Conservation (phyloP, 106 monocot genomes). For the Phalaenopsis equestris region DNA sequence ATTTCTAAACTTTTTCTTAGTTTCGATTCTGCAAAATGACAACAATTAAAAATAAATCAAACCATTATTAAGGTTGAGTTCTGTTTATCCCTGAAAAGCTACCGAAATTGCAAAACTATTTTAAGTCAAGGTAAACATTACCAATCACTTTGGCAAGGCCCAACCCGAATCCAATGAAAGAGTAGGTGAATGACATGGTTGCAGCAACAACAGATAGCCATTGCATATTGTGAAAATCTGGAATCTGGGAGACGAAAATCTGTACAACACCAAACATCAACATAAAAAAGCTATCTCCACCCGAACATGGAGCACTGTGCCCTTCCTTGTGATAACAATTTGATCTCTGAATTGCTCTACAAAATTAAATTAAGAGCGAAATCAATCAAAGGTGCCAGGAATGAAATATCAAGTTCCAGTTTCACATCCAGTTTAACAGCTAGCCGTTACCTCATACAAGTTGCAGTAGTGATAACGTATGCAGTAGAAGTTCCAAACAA, state of each 20-base stretch:
- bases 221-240: conserved; percentile 75
- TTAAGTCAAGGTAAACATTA: conserved; percentile 8
- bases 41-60: neutral
- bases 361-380: neutral
- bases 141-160: conserved; percentile 82
- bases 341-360: conserved; percentile 58
- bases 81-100: neutral
- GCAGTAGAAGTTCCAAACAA: conserved; percentile 44
- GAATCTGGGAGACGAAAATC: conserved; percentile 60
- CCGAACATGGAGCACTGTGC: conserved; percentile 33
- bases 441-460: conserved; percentile 37
- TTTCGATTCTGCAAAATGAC: no score
- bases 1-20: no score
- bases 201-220: conserved; percentile 79
- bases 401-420: neutral
- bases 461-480: conserved; percentile 53
- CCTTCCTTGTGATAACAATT: conserved; percentile 67
- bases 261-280: conserved; percentile 67
- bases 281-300: conserved; percentile 32
- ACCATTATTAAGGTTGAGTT: neutral
- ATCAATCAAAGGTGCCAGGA: neutral
- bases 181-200: conserved; percentile 78
- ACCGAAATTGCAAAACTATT: no score
- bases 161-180: conserved; percentile 62
- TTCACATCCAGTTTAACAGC: neutral